These are phyloP conservation scores for Pseudodiploospora longispora DNA, from an alignment of 2,329 filamentous ascomycete species.

Conservation along the genomic window DNA sequence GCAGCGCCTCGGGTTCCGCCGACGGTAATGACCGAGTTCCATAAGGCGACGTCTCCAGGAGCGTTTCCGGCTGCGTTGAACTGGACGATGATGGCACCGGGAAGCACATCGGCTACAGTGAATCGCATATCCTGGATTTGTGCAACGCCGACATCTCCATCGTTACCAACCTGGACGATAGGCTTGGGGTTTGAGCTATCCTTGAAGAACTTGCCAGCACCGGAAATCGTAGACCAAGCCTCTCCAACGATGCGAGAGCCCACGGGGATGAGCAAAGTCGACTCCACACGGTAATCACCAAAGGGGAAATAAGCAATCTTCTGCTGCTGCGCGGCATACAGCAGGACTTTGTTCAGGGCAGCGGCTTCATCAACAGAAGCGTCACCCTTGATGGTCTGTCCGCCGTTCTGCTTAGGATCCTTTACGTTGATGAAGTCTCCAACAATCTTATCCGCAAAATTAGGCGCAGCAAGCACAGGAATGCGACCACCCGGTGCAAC, in stretches of 20 bases:
- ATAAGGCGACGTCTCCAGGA: slow-evolving; percentile 43
- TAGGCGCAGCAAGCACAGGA: slow-evolving; percentile 30
- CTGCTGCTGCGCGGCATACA: slow-evolving; percentile 23
- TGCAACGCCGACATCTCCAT: slow-evolving; percentile 39
- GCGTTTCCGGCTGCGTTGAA: slow-evolving; percentile 39
- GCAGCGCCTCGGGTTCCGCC: slow-evolving; percentile 33
- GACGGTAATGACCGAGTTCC: slow-evolving; percentile 36
- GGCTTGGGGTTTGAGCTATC: slow-evolving; percentile 35
- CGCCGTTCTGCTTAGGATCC: slow-evolving; percentile 24
- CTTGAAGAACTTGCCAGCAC: slow-evolving; percentile 35
- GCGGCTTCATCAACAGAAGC: slow-evolving; percentile 28
- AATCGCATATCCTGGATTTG: slow-evolving; percentile 46
- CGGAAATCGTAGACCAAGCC: slow-evolving; percentile 43
- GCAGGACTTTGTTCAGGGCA: slow-evolving; percentile 29
- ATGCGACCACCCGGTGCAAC: slow-evolving; percentile 29
- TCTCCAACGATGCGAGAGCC: slow-evolving; percentile 49
- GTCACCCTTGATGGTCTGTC: slow-evolving; percentile 28
- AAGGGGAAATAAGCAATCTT: slow-evolving; percentile 22
- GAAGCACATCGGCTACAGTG: slow-evolving; percentile 37
- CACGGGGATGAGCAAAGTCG: slow-evolving; percentile 16
- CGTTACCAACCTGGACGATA: slow-evolving; percentile 42
- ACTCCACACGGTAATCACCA: slow-evolving; percentile 19
- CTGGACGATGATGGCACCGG: slow-evolving; percentile 34
- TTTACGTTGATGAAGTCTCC: slow-evolving; percentile 27
- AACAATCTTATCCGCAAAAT: slow-evolving; percentile 25